Percentiles rank a stretch among this genome's conserved stretches.
These are phyloP conservation scores for Aspergillus thermomutatus DNA, from an alignment of 2,329 filamentous ascomycete species.

Conservation along the genomic window DNA sequence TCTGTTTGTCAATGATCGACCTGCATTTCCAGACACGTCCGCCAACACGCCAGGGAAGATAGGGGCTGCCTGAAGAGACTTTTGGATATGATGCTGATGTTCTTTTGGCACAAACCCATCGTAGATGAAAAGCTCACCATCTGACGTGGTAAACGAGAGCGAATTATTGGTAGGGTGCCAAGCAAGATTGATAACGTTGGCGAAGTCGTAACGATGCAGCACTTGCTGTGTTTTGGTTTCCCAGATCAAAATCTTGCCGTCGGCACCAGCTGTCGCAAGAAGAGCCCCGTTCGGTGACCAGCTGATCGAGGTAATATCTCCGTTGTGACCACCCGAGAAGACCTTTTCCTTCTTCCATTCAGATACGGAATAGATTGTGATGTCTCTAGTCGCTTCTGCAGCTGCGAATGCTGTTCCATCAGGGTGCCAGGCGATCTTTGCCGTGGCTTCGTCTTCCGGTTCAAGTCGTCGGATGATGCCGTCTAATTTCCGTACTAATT, in stretches of 20 bases:
- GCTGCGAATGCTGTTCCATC: conserved; percentile 88
- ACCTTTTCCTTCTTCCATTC: conserved; percentile 84
- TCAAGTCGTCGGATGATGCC: conserved; percentile 79
- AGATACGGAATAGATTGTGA: conserved; percentile 80
- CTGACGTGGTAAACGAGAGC: conserved; percentile 84
- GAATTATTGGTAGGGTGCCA: conserved; percentile 93
- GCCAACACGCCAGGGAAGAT: conserved; percentile 77
- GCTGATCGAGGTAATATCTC: conserved; percentile 78
- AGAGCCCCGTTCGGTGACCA: conserved; percentile 96
- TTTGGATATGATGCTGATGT: conserved; percentile 47
- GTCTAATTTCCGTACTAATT: conserved; percentile 78
- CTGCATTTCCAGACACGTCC: conserved; percentile 65
- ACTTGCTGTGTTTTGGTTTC: conserved; percentile 83
- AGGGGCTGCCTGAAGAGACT: conserved; percentile 69
- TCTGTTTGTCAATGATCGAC: conserved; percentile 55
- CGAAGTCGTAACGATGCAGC: conserved; percentile 72
- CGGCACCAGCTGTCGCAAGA: conserved; percentile 61
- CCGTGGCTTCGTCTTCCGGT: conserved; percentile 70
- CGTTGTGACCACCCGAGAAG: conserved; percentile 76
- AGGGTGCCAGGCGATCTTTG: conserved; percentile 83
- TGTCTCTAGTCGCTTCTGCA: conserved; percentile 74
- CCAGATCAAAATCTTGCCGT: conserved; percentile 64
- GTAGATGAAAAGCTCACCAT: conserved; percentile 91
- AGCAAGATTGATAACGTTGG: conserved; percentile 77
- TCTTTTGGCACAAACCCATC: conserved; percentile 54